phyloP scores from a whole-genome alignment of 2,329 filamentous ascomycete genomes.

The Trichoderma guizhouense region DNA sequence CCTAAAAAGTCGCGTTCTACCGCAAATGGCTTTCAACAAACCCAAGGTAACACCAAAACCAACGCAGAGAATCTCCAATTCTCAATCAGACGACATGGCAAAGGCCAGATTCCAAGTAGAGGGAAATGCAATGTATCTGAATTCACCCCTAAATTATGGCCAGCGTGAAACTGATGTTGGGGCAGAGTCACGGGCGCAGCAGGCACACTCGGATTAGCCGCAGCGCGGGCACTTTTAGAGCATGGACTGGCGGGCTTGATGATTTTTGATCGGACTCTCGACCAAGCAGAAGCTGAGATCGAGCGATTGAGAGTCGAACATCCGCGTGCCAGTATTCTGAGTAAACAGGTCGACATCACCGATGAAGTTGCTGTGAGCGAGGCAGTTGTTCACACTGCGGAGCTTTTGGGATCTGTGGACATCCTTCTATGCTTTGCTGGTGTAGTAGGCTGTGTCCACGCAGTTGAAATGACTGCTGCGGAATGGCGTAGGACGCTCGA shows the following conservation, averaged over 20 bases:
- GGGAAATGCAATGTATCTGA: not conserved
- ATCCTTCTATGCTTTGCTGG: slow-evolving; percentile 47
- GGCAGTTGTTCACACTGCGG: not conserved
- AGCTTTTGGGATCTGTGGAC: slow-evolving; percentile 23
- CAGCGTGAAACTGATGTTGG: not conserved
- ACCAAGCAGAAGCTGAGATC: slow-evolving; percentile 27
- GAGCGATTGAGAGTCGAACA: not conserved
- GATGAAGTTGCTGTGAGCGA: not conserved
- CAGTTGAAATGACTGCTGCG: slow-evolving; percentile 43
- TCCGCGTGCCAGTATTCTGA: not conserved
- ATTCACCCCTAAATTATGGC: not conserved
- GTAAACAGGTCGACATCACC: not conserved
- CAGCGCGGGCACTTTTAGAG: slow-evolving; percentile 64
- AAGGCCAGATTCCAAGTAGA: not conserved
- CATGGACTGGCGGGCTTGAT: slow-evolving; percentile 59
- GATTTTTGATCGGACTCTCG: slow-evolving; percentile 56
- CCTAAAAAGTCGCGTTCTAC: not conserved
- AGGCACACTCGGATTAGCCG: slow-evolving; percentile 38
- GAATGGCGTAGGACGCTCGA: slow-evolving; percentile 65
- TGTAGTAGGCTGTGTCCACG: slow-evolving; percentile 59
- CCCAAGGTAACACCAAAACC: not conserved
- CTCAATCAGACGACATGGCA: not conserved
- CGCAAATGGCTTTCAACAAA: not conserved
- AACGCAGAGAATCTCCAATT: not conserved
- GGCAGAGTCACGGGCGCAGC: not conserved